phyloP scores from a whole-genome alignment of 805 yeast species.

The Candida xiaguanensis region DNA sequence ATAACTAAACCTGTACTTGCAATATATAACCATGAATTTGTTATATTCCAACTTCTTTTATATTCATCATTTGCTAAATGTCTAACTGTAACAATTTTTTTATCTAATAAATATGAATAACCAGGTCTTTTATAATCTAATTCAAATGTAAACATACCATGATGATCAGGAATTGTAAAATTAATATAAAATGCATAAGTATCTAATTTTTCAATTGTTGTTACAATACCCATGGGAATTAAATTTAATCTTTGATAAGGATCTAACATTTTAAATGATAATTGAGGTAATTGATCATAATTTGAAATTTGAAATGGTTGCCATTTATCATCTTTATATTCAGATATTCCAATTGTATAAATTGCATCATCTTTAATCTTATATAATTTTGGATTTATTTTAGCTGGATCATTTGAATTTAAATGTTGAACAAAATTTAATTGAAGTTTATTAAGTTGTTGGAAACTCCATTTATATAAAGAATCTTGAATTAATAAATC shows the following conservation, averaged over 20 bases:
- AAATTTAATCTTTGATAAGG: conserved; percentile 87
- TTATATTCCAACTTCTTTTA: conserved; percentile 86
- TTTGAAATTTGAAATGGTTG: conserved; percentile 47
- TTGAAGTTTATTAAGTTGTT: conserved; percentile 60
- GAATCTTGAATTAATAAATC: conserved; percentile 39
- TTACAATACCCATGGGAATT: conserved; percentile 36
- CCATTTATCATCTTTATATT: conserved; percentile 55
- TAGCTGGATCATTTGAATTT: conserved; percentile 45
- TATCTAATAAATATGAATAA: conserved; percentile 59
- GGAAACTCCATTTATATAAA: conserved; percentile 65
- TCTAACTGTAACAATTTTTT: conserved; percentile 75
- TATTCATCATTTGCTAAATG: conserved; percentile 96
- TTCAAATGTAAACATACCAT: conserved; percentile 89
- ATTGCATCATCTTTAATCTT: conserved; percentile 70
- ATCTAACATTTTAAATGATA: conserved; percentile 86
- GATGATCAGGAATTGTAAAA: conserved; percentile 88
- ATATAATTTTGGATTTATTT: conserved; percentile 44
- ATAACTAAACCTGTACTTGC: conserved; percentile 68
- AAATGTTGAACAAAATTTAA: conserved; percentile 52
- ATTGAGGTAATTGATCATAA: conserved; percentile 55
- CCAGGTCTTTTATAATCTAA: conserved; percentile 80
- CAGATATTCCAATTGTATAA: conserved; percentile 50
- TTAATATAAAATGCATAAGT: conserved; percentile 44
- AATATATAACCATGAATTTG: conserved; percentile 90
- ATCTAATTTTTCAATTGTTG: conserved; percentile 40